A percentile compares a stretch with the other conserved stretches of the same genome.
phyloP scores from a whole-genome alignment of 257 asterid genomes.

The Petunia axillaris region DNA sequence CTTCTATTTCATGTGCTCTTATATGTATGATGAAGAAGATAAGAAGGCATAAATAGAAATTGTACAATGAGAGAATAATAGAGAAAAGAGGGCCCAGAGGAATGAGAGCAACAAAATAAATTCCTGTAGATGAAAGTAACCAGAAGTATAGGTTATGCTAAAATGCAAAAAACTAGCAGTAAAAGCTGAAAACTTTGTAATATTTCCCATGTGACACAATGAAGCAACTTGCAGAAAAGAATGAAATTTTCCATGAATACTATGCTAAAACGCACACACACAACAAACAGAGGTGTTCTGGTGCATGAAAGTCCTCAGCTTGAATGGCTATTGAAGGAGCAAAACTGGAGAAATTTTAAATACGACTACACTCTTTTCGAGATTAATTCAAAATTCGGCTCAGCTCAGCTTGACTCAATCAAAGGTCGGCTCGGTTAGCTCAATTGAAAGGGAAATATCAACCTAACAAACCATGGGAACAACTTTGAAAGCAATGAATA shows the following conservation, averaged over 20 bases:
- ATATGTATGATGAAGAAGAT: not conserved
- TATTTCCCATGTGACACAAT: conserved; percentile 23
- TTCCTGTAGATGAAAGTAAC: conserved; percentile 57
- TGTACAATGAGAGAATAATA: conserved; percentile 19
- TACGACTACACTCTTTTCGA: too few relatives aligned
- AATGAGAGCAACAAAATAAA: conserved; percentile 22
- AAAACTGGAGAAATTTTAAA: not conserved
- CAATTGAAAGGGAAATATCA: not conserved
- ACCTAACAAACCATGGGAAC: not conserved
- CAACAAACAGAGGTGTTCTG: not conserved
- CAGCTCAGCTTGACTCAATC: too few relatives aligned
- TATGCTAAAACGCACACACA: not conserved
- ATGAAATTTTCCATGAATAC: not conserved
- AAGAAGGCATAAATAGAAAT: conserved; percentile 26
- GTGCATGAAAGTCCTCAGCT: conserved; percentile 4
- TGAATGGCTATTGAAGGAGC: not conserved
- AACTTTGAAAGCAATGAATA: not conserved
- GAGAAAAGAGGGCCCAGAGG: conserved; percentile 18
- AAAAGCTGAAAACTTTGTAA: conserved; percentile 26
- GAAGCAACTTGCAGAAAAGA: conserved; percentile 26
- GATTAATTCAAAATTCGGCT: too few relatives aligned
- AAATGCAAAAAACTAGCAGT: conserved; percentile 19
- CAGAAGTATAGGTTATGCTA: conserved; percentile 35
- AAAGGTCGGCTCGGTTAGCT: too few relatives aligned
- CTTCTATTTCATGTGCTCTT: not conserved